phyloP scores from a whole-genome alignment of 73 alveolate genomes.

The Paramecium sonneborni region DNA sequence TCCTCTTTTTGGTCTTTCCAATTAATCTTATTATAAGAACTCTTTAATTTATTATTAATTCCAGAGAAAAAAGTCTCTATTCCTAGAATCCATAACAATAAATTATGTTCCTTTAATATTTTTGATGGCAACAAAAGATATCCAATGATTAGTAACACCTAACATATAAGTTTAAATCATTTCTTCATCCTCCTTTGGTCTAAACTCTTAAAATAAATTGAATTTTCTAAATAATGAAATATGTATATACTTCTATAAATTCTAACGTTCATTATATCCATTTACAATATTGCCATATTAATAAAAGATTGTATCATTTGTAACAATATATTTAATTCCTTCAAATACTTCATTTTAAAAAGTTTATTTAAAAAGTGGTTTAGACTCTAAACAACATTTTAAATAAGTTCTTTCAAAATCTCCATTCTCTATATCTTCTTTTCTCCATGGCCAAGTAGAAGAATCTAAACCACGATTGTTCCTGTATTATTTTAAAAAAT shows the following conservation, averaged over 20 bases:
- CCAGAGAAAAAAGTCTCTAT: conserved; percentile 39
- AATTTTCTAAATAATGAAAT: not conserved
- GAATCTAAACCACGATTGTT: not conserved
- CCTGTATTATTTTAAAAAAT: not conserved
- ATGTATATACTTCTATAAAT: not conserved
- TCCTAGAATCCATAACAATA: conserved; percentile 34
- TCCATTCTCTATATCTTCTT: not conserved
- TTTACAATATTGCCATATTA: conserved; percentile 54
- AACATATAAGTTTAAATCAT: conserved; percentile 24
- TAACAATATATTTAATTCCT: not conserved
- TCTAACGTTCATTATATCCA: not conserved
- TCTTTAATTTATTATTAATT: not conserved
- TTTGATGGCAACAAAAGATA: conserved; percentile 6
- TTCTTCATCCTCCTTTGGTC: not conserved
- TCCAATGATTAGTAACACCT: conserved; percentile 48
- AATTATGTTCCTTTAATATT: not conserved
- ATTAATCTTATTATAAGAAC: not conserved
- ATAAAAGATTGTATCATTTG: conserved; percentile 1
- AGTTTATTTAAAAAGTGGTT: conserved; percentile 20
- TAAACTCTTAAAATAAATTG: not conserved
- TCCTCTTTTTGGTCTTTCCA: conserved; percentile 51
- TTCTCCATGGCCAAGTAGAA: conserved; percentile 42
- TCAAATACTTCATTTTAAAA: conserved; percentile 3
- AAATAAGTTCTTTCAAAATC: conserved; percentile 51
- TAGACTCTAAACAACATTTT: not conserved